Conservation (phyloP, 106 monocot genomes). For the Cymbidium sinense region DNA sequence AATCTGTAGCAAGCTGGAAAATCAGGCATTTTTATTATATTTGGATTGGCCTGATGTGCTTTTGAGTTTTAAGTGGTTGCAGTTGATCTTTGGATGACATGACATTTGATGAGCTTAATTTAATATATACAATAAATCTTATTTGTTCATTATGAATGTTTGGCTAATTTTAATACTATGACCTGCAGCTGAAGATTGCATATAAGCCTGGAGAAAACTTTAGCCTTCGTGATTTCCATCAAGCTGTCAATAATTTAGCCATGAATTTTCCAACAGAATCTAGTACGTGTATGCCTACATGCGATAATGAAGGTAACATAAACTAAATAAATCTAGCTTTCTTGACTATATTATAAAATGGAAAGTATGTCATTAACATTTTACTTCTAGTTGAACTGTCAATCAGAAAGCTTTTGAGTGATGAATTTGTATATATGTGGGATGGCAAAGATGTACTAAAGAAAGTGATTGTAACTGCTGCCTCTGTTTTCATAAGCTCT, state of each 20-base stretch:
- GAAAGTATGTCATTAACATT: not conserved
- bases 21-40: no score
- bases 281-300: slow-evolving; percentile 9
- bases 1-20: no score
- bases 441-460: slow-evolving; percentile 47
- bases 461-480: slow-evolving; percentile 60
- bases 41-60: no score
- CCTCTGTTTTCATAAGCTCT: slow-evolving; percentile 23
- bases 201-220: slow-evolving; percentile 65
- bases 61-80: no score
- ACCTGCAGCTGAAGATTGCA: slow-evolving; percentile 62
- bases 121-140: not conserved
- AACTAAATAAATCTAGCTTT: not conserved
- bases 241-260: slow-evolving; percentile 68
- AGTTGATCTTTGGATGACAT: no score
- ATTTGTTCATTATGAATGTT: not conserved
- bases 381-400: slow-evolving; percentile 29
- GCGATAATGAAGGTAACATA: slow-evolving; percentile 36
- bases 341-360: not conserved
- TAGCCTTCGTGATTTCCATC: slow-evolving; percentile 75
- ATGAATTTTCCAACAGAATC: slow-evolving; percentile 39
- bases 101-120: not conserved
- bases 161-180: not conserved
- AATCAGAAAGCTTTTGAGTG: slow-evolving; percentile 38
- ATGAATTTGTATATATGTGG: slow-evolving; percentile 56